Base-by-base conservation (phyloP, 192 early-diverging fungal species). In the Coemansia furcata region DNA sequence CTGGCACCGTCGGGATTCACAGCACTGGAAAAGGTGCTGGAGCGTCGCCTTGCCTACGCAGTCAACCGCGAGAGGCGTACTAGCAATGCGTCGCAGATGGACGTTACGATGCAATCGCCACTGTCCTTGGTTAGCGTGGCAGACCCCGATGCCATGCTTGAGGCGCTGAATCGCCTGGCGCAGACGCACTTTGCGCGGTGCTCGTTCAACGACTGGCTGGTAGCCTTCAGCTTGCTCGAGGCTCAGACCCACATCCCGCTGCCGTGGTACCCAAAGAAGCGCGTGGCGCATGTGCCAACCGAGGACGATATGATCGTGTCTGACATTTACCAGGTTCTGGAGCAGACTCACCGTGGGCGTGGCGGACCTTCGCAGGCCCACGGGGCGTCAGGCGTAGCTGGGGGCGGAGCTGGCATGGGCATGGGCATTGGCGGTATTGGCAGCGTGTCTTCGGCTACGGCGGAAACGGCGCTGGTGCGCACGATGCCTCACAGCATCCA, bases 401-500 rank as follows among this genome's bases (percentile, higher is more conserved):
- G 67, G 15, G 67, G 60, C 54, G 60, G 26, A 2, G 52, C 12
- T 19, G 77, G 69, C 33, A 59, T 63, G 21, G 63, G 62, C 32
- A 58, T 64, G 19, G 62, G 62, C 9, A 42, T 64, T 7, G 63
- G 62, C 11, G 32, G 43, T 1, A 38, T 57, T 3, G 73, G 54
- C 30, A 32, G 54, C 1, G 54, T 63, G 46, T 36, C 84, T 4
- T 74, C 85, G 4, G 32, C 58, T 0, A 71, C 85, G 0, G 77
- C 78, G 17, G 87, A 86, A 40, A 82, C 87, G 30, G 73, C 84
- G 32, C 66, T 92, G 3, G 64, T 87, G 26, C 77, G 76, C 29
- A 85, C 83, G 3, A 73, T 92, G 43, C 91, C 91, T 10, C 77
- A 86, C 37, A 85, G 86, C 60, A 88, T 92, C 29, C 88, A 91